phyloP scores from a whole-genome alignment of 2,329 filamentous ascomycete species.

The Monosporascus ibericus region DNA sequence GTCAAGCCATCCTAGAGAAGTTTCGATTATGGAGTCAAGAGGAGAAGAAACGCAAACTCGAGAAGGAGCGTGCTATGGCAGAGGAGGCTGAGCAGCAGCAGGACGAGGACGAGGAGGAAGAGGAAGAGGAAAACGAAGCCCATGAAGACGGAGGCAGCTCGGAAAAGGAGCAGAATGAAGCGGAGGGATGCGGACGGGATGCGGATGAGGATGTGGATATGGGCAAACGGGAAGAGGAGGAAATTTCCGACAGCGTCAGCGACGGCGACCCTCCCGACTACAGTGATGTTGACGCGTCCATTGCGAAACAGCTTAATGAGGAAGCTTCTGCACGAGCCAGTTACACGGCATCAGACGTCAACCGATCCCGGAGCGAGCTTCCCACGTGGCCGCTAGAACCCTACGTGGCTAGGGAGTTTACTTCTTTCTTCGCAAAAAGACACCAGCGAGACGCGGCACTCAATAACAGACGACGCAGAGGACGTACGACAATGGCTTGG shows the following conservation, averaged over 20 bases:
- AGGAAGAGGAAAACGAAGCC: constrained; percentile 12
- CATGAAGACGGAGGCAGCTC: constrained; percentile 21
- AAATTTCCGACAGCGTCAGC: constrained; percentile 27
- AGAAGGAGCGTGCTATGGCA: constrained; percentile 60
- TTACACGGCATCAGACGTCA: constrained; percentile 17
- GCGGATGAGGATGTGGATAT: constrained; percentile 30
- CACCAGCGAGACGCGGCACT: constrained; percentile 76
- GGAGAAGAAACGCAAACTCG: constrained; percentile 74
- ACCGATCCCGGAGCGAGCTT: constrained; percentile 17
- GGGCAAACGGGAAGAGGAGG: constrained; percentile 17
- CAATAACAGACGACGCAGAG: constrained; percentile 63
- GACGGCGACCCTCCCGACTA: constrained; percentile 54
- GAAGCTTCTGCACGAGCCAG: constrained; percentile 45
- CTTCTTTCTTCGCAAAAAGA: constrained; percentile 78
- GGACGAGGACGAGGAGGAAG: constrained; percentile 16
- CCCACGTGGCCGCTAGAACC: constrained; percentile 27
- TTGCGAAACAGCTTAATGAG: constrained; percentile 68
- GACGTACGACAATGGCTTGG: constrained; percentile 70
- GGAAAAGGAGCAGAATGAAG: constrained; percentile 25
- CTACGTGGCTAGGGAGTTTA: constrained; percentile 56
- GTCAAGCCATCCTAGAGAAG: constrained; percentile 76
- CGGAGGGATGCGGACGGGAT: neutral
- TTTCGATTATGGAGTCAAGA: constrained; percentile 84
- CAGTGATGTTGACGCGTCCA: constrained; percentile 63
- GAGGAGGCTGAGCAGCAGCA: constrained; percentile 43